Percentiles rank a stretch among this genome's conserved stretches.
Conservation (phyloP, 352 stramenopile genomes). For the Phytophthora tubulina region DNA sequence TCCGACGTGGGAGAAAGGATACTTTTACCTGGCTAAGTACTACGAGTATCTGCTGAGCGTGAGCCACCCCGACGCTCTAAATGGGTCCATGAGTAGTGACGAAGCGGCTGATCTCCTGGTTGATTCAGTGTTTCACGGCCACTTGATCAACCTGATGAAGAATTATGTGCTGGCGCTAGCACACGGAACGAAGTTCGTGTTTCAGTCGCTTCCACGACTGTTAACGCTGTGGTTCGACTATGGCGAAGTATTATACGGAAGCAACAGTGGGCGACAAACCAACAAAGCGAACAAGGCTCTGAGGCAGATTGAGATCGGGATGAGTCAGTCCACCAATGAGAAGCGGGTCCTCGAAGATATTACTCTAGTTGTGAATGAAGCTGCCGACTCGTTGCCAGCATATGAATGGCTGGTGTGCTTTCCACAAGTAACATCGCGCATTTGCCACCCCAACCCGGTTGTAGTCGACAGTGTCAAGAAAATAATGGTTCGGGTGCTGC, state of each 20-base stretch:
- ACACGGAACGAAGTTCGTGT: constrained; percentile 96
- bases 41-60: constrained; percentile 92
- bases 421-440: constrained; percentile 97
- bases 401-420: constrained; percentile 98
- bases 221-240: constrained; percentile 98
- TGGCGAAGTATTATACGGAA: constrained; percentile 79
- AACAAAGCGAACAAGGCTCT: constrained; percentile 70
- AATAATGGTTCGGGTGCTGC: constrained; percentile 94
- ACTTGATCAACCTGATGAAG: constrained; percentile 92
- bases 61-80: constrained; percentile 63
- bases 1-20: constrained; percentile 95
- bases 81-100: constrained; percentile 47
- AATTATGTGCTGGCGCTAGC: constrained; percentile 93
- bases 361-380: constrained; percentile 66
- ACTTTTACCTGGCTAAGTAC: constrained; percentile 92
- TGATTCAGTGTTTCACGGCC: constrained; percentile 65
- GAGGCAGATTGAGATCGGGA: constrained; percentile 65
- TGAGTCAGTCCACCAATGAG: constrained; percentile 65
- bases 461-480: constrained; percentile 92
- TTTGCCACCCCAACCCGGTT: constrained; percentile 89
- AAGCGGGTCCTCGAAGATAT: constrained; percentile 79
- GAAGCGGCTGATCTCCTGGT: constrained; percentile 55
- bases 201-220: constrained; percentile 97
- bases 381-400: constrained; percentile 61
- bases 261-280: constrained; percentile 35